These are phyloP conservation scores for Blastobotrys buckinghamii DNA, from an alignment of 1,139 yeast genomes.

Conservation along the genomic window DNA sequence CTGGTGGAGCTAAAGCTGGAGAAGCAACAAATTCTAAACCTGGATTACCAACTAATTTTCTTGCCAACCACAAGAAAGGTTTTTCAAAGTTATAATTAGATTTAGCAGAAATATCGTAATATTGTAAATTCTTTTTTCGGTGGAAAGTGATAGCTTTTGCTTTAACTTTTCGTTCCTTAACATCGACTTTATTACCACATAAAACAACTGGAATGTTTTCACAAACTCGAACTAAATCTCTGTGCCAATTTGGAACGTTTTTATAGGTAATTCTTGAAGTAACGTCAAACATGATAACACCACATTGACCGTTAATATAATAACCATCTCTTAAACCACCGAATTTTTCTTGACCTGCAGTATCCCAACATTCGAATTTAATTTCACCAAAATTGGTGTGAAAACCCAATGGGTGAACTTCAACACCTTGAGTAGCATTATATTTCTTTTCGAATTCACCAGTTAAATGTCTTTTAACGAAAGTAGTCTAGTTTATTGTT, in stretches of 20 bases:
- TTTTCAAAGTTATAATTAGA: slow-evolving; percentile 99
- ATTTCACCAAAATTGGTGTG: slow-evolving; percentile 98
- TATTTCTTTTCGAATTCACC: slow-evolving; percentile 99
- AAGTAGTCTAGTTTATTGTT: slow-evolving; percentile 61
- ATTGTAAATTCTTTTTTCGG: slow-evolving; percentile 99
- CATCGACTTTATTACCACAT: slow-evolving; percentile 99
- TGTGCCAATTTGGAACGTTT: slow-evolving; percentile 99
- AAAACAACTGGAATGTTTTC: slow-evolving; percentile 98
- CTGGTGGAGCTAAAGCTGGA: slow-evolving; percentile 99
- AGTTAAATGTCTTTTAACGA: slow-evolving; percentile 98
- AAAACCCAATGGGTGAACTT: slow-evolving; percentile 97
- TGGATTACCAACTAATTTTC: slow-evolving; percentile 98
- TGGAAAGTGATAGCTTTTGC: slow-evolving; percentile 99
- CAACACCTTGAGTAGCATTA: slow-evolving; percentile 99
- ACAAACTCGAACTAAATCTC: slow-evolving; percentile 96
- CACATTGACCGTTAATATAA: slow-evolving; percentile 99
- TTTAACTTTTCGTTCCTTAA: slow-evolving; percentile 98
- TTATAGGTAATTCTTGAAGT: slow-evolving; percentile 99
- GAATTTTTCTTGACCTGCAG: slow-evolving; percentile 99
- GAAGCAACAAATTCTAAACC: slow-evolving; percentile 98
- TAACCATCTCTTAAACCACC: slow-evolving; percentile 99
- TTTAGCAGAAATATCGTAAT: slow-evolving; percentile 99
- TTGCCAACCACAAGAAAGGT: slow-evolving; percentile 99
- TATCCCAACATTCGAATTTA: slow-evolving; percentile 99
- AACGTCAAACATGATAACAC: slow-evolving; percentile 99